phyloP scores from a whole-genome alignment of 1,139 yeast genomes.

The Yamadazyma jaroonii region DNA sequence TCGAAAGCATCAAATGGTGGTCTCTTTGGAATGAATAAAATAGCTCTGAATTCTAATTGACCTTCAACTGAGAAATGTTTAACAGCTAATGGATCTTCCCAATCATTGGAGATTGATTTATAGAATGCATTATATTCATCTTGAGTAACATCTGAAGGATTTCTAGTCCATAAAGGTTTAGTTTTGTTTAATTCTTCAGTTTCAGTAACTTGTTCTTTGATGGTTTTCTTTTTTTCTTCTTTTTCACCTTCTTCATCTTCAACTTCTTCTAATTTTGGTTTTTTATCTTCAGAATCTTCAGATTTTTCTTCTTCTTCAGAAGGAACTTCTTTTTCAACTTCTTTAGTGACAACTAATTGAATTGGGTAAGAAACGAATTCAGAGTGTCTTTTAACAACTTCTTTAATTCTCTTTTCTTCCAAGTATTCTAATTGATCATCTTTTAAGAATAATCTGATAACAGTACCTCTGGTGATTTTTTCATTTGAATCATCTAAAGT shows the following conservation, averaged over 20 bases:
- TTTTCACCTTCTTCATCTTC: slow-evolving; percentile 58
- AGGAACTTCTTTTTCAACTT: slow-evolving; percentile 94
- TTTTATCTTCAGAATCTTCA: slow-evolving; percentile 47
- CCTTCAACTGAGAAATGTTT: slow-evolving; percentile 99
- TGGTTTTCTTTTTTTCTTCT: slow-evolving; percentile 66
- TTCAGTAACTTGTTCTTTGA: slow-evolving; percentile 85
- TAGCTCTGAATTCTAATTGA: slow-evolving; percentile 99
- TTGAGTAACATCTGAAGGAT: slow-evolving; percentile 95
- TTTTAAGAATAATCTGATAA: slow-evolving; percentile 94
- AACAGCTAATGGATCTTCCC: slow-evolving; percentile 99
- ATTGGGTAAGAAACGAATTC: slow-evolving; percentile 99
- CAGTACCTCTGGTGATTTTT: slow-evolving; percentile 90
- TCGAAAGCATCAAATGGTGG: slow-evolving; percentile 99
- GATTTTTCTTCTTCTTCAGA: slow-evolving; percentile 59
- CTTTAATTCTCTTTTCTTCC: slow-evolving; percentile 99
- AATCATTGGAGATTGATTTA: slow-evolving; percentile 98
- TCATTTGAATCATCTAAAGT: slow-evolving; percentile 86
- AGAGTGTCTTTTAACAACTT: slow-evolving; percentile 98
- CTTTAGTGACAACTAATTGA: slow-evolving; percentile 97
- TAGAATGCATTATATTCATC: slow-evolving; percentile 99
- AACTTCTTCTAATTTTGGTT: slow-evolving; percentile 71
- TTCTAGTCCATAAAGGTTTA: slow-evolving; percentile 99
- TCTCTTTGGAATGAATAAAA: slow-evolving; percentile 96
- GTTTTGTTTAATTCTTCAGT: slow-evolving; percentile 98
- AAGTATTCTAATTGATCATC: slow-evolving; percentile 98